Conservation (phyloP, 108 stramenopile genomes). For the Parietichytrium sp. region DNA sequence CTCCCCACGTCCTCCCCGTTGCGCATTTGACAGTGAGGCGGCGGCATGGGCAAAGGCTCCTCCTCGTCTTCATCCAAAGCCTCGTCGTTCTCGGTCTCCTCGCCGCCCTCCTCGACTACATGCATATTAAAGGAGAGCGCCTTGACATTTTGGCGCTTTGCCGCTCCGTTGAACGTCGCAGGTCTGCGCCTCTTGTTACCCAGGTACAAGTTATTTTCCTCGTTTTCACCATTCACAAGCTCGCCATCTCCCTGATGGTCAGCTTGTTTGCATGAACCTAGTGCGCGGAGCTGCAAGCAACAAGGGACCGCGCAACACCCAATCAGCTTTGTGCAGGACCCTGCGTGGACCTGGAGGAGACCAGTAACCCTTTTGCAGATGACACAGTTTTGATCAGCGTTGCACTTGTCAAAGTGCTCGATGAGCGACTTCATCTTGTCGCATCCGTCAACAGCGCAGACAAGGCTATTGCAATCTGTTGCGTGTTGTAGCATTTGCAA, state of each 20-base stretch:
- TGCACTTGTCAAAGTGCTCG: not conserved
- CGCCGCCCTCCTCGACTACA: too few species aligned
- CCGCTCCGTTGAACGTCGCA: not conserved
- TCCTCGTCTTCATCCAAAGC: not conserved
- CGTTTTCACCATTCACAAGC: not conserved
- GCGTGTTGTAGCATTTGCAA: too few species aligned
- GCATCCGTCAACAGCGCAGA: not conserved
- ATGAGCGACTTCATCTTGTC: conserved; percentile 18
- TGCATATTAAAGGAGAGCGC: too few species aligned
- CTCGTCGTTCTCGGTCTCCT: too few species aligned
- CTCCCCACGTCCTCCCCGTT: too few species aligned
- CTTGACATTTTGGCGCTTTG: too few species aligned
- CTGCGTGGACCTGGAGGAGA: not conserved
- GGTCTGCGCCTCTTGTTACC: not conserved
- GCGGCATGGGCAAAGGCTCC: not conserved
- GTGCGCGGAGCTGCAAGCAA: not conserved
- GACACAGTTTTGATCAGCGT: not conserved
- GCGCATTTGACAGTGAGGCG: too few species aligned
- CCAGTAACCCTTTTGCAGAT: not conserved
- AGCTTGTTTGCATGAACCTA: not conserved
- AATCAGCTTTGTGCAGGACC: not conserved
- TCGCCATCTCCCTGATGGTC: not conserved
- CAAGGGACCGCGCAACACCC: conserved; percentile 3
- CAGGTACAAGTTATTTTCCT: not conserved
- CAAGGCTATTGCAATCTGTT: too few species aligned